These are phyloP conservation scores for Rossbeevera mucosa DNA, from an alignment of 768 basidiomycete genomes.

Conservation along the genomic window DNA sequence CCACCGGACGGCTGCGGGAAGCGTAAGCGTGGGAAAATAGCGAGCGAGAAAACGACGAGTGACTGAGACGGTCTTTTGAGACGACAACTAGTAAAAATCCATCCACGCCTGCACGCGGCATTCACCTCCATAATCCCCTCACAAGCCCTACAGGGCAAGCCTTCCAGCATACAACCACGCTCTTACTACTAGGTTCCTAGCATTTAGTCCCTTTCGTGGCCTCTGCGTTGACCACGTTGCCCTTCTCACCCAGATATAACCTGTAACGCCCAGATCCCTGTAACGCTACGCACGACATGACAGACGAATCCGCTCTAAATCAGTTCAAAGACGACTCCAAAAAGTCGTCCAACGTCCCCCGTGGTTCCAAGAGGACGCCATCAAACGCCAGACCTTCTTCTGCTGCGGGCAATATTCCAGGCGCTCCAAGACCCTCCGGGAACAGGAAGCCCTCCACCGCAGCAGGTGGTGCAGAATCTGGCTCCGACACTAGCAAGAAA, in stretches of 20 bases:
- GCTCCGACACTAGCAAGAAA: conserved; percentile 69
- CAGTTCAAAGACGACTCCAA: conserved; percentile 62
- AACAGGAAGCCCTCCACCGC: conserved; percentile 52
- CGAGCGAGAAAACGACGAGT: conserved; percentile 13
- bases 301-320: conserved; percentile 60
- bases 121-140: conserved; percentile 55
- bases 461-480: conserved; percentile 52
- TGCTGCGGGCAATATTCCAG: conserved; percentile 39
- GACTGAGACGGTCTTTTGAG: conserved; percentile 23
- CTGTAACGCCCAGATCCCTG: conserved; percentile 34
- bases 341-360: conserved; percentile 52
- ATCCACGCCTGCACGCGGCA: conserved; percentile 53
- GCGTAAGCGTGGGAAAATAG: conserved; percentile 26
- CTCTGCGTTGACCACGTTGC: conserved; percentile 17
- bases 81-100: conserved; percentile 43
- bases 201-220: conserved; percentile 1
- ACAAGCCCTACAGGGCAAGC: conserved; percentile 92
- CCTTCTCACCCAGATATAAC: conserved; percentile 37
- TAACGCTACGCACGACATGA: conserved; percentile 80
- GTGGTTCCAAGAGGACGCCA: conserved; percentile 55
- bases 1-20: conserved; percentile 8
- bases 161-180: conserved; percentile 42
- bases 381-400: conserved; percentile 43
- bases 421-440: conserved; percentile 54
- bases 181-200: conserved; percentile 45